Base-by-base conservation (phyloP, 2,329 filamentous ascomycete genomes). In the Calonectria fujianensis region DNA sequence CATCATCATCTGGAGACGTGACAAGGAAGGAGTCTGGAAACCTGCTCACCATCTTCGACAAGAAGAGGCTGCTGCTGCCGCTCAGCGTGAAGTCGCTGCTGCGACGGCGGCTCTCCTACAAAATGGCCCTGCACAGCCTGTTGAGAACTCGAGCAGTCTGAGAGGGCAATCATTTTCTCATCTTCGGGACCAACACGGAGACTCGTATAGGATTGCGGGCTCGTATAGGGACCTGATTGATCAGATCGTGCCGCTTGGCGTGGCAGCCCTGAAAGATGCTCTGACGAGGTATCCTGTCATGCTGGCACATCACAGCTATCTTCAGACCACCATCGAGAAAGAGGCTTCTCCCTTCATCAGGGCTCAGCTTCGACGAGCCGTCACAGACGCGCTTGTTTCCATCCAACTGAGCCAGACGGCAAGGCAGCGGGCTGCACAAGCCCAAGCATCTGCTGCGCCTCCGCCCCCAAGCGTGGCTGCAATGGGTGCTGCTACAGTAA, bases 1-100 rank as follows among this genome's bases (percentile, higher is more conserved):
- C 14, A 95, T 99, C 79, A 96, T 98, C 78, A 95, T 99, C 72
- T 99, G 97, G 97, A 94, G 94, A 79, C 93, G 95, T 75, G 94
- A 97, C 77, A 91, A 92, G 77, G 93, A 97, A 78, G 96, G 96
- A 3, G 91, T 94, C 32, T 98, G 97, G 96, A 93, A 93, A 78
- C 92, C 93, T 69, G 92, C 92, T 41, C 94, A 96, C 77, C 91
- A 91, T 57, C 88, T 98, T 13, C 90, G 92, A 50, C 95, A 97
- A 82, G 93, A 94, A 82, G 93, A 95, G 73, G 93, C 92, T 2
- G 90, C 91, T 0, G 84, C 86, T 1, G 87, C 89, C 20, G 91
- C 91, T 18, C 84, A 84, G 45, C 80, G 83, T 45, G 80, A 82
- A 5, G 79, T 77, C 45, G 70, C 78, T 20, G 74, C 79, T 20